Conservation (phyloP, 2,329 filamentous ascomycete genomes). For the Colletotrichum karsti region DNA sequence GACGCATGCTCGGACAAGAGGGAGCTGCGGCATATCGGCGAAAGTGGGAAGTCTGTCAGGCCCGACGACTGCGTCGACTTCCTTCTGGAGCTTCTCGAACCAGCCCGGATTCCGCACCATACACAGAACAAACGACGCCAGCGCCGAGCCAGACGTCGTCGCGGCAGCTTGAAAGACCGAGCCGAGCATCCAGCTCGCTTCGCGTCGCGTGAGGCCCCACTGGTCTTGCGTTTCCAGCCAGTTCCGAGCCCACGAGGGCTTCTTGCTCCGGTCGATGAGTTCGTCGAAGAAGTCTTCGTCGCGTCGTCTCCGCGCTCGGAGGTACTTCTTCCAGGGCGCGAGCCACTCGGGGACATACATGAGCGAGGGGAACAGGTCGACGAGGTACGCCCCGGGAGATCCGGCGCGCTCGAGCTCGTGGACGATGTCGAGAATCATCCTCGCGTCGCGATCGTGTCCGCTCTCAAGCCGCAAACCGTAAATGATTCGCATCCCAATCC, state of each 20-base stretch:
- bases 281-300: conserved; percentile 19
- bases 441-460: conserved; percentile 40
- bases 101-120: conserved; percentile 42
- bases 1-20: conserved; percentile 47
- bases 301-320: conserved; percentile 26
- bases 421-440: conserved; percentile 40
- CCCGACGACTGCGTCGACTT: conserved; percentile 48
- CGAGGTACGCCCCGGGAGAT: conserved; percentile 38
- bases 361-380: conserved; percentile 41
- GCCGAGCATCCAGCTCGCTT: conserved; percentile 39
- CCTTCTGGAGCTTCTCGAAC: conserved; percentile 44
- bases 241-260: conserved; percentile 12
- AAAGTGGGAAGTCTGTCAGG: conserved; percentile 42
- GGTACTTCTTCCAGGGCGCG: conserved; percentile 32
- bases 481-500: conserved; percentile 48
- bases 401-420: conserved; percentile 44
- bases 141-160: conserved; percentile 42
- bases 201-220: conserved; percentile 32
- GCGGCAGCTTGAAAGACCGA: conserved; percentile 45
- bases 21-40: conserved; percentile 44
- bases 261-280: conserved; percentile 15
- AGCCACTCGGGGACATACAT: conserved; percentile 37
- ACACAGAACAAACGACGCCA: conserved; percentile 36
- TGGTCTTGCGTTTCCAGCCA: conserved; percentile 4
- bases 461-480: conserved; percentile 45